A percentile compares a stretch with the other conserved stretches of the same genome.
These are phyloP conservation scores for Lathyrus aphaca DNA, from an alignment of 306 rosid genomes.

Conservation along the genomic window DNA sequence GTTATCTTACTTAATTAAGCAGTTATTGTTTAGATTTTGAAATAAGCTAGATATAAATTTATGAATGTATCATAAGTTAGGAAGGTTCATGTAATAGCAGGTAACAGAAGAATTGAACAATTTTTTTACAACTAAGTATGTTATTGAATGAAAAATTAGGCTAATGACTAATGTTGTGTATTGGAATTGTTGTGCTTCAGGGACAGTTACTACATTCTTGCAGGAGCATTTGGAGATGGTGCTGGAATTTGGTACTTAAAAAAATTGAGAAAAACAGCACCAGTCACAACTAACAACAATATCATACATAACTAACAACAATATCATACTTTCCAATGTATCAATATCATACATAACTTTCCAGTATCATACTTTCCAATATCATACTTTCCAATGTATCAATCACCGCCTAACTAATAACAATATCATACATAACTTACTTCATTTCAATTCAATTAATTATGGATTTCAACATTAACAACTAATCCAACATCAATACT, in stretches of 20 bases:
- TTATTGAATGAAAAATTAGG: conserved; percentile 8
- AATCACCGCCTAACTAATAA: no score
- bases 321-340: no score
- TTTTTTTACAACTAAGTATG: background rate
- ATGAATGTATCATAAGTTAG: background rate
- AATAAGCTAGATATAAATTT: background rate
- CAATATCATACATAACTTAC: no score
- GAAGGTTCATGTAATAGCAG: conserved; percentile 74
- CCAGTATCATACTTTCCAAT: no score
- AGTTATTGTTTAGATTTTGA: background rate
- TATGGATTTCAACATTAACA: no score
- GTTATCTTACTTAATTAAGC: background rate
- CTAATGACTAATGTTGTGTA: conserved; percentile 2
- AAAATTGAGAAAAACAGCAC: conserved; percentile 80
- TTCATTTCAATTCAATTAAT: no score
- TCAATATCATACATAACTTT: no score
- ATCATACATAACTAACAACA: no score
- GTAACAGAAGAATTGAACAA: conserved; percentile 45
- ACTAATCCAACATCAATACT: no score
- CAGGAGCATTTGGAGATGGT: conserved; percentile 81
- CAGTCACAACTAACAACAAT: no score
- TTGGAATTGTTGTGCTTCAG: conserved; percentile 49
- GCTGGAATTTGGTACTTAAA: conserved; percentile 76
- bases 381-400: no score
- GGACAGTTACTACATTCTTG: conserved; percentile 68